These are phyloP conservation scores for Phytophthora agathidicida DNA, from an alignment of 352 stramenopile genomes.

Conservation along the genomic window DNA sequence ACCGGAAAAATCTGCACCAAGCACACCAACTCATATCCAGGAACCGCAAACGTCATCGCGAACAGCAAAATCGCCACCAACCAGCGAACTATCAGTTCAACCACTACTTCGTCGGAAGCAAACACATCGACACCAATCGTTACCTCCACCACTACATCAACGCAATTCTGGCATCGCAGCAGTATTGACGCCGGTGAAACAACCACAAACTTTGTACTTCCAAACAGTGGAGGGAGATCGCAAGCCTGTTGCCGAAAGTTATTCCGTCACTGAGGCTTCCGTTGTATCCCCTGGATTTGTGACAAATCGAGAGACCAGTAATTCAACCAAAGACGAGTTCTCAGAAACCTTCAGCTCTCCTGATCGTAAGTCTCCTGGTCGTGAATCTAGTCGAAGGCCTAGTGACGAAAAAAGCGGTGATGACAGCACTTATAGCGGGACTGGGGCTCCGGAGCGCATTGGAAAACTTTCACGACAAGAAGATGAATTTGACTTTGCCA, in stretches of 20 bases:
- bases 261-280: conserved; percentile 16
- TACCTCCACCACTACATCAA: conserved; percentile 13
- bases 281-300: conserved; percentile 3
- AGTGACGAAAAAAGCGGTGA: conserved; percentile 20
- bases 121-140: conserved; percentile 22
- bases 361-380: conserved; percentile 3
- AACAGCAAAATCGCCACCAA: not conserved
- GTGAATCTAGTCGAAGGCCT: conserved; percentile 9
- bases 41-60: not conserved
- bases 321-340: not conserved
- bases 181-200: conserved; percentile 12
- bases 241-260: conserved; percentile 15
- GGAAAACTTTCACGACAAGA: conserved; percentile 72
- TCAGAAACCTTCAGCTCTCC: not conserved
- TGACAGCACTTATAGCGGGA: conserved; percentile 12
- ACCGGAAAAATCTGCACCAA: not conserved
- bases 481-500: conserved; percentile 86
- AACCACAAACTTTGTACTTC: conserved; percentile 31
- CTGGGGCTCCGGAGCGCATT: conserved; percentile 40
- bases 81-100: not conserved
- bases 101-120: conserved; percentile 27
- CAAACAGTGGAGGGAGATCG: conserved; percentile 17
- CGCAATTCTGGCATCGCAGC: conserved; percentile 1
- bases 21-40: not conserved
- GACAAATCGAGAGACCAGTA: conserved; percentile 1